phyloP scores from a whole-genome alignment of 1,139 yeast genomes.

The Yamadazyma buinensis region DNA sequence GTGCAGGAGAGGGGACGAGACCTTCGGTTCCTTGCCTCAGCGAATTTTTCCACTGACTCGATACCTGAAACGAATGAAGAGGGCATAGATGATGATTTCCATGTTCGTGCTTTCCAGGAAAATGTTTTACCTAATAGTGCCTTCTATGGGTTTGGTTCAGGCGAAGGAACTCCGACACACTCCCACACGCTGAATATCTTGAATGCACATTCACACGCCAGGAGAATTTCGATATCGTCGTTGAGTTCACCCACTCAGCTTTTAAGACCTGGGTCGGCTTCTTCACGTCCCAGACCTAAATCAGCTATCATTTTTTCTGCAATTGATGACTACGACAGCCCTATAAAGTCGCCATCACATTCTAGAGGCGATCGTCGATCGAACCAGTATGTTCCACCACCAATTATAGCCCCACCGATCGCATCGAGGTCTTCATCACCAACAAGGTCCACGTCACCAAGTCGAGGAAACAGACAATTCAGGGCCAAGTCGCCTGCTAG shows the following conservation, averaged over 20 bases:
- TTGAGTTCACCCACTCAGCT: slow-evolving; percentile 16
- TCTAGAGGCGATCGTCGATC: slow-evolving; percentile 7
- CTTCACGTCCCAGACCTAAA: slow-evolving; percentile 30
- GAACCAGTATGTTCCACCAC: slow-evolving; percentile 12
- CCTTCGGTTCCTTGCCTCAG: slow-evolving; percentile 26
- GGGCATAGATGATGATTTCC: too few species aligned
- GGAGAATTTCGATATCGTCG: slow-evolving; percentile 23
- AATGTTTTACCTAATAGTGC: too few species aligned
- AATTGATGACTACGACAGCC: slow-evolving; percentile 7
- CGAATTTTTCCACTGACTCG: slow-evolving; percentile 45
- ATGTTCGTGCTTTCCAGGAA: slow-evolving; percentile 13
- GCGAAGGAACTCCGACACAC: background rate
- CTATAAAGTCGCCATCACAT: slow-evolving; percentile 5
- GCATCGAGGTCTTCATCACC: slow-evolving; percentile 25
- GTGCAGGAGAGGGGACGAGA: slow-evolving; percentile 5
- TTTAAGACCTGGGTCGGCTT: slow-evolving; percentile 6
- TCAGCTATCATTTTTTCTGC: slow-evolving; percentile 23
- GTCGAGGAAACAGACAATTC: slow-evolving; percentile 23
- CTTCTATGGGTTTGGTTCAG: background rate
- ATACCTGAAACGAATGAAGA: slow-evolving; percentile 19
- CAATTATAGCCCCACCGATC: slow-evolving; percentile 15
- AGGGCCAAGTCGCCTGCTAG: slow-evolving; percentile 32
- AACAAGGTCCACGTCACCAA: slow-evolving; percentile 30
- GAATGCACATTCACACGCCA: too few species aligned
- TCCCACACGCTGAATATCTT: too few species aligned